phyloP scores from a whole-genome alignment of 2,329 filamentous ascomycete genomes.

The Colletotrichum lindemuthianum region DNA sequence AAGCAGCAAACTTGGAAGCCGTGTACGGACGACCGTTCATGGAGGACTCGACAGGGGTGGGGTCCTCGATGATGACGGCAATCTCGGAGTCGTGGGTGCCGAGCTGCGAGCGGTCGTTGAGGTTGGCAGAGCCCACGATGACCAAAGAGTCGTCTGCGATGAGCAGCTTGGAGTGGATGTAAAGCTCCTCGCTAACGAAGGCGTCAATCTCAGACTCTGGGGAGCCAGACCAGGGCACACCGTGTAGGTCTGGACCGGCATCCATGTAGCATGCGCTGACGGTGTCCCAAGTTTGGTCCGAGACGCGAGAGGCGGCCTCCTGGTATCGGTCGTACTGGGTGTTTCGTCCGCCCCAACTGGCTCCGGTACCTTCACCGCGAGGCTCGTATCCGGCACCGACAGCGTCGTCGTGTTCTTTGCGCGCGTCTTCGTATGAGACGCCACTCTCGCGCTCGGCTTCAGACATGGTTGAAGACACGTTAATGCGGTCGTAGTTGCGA shows the following conservation, averaged over 20 bases:
- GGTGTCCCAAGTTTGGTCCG: conserved; percentile 74
- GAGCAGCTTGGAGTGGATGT: conserved; percentile 74
- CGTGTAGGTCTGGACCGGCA: conserved; percentile 73
- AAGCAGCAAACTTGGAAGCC: conserved; percentile 80
- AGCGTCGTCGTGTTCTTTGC: conserved; percentile 70
- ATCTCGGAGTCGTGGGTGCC: conserved; percentile 89
- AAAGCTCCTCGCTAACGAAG: conserved; percentile 71
- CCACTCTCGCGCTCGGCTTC: conserved; percentile 70
- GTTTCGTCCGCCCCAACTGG: conserved; percentile 43
- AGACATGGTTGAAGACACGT: conserved; percentile 70
- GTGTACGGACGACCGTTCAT: conserved; percentile 80
- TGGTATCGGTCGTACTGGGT: conserved; percentile 77
- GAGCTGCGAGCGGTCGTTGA: conserved; percentile 77
- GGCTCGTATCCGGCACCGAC: conserved; percentile 58
- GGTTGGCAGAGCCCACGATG: conserved; percentile 77
- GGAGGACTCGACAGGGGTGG: conserved; percentile 71
- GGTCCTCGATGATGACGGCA: conserved; percentile 87
- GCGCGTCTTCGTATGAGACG: conserved; percentile 73
- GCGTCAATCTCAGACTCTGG: conserved; percentile 67
- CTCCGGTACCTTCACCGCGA: conserved; percentile 45
- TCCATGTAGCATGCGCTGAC: conserved; percentile 88
- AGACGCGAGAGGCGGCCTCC: conserved; percentile 67
- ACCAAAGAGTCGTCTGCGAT: conserved; percentile 86
- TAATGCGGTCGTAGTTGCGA: conserved; percentile 85
- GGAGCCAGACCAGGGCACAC: conserved; percentile 64